These are phyloP conservation scores for Sonneratia caseolaris DNA, from an alignment of 345 rosid species.

Conservation along the genomic window DNA sequence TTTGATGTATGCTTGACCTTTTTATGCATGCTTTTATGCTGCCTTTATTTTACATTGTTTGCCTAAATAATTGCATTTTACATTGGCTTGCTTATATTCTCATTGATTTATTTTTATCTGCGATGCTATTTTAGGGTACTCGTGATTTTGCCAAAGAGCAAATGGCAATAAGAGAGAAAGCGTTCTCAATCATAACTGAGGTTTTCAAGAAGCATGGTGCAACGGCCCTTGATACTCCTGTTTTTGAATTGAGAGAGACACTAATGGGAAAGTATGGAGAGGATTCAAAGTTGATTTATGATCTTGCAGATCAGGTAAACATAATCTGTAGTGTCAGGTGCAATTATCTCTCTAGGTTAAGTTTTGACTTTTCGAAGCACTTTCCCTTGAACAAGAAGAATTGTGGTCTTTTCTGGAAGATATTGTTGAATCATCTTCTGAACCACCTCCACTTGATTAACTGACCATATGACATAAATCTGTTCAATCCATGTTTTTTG, in stretches of 20 bases:
- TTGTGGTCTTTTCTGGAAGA: not conserved
- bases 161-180: conserved; percentile 71
- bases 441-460: not conserved
- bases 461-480: not conserved
- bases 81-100: not conserved
- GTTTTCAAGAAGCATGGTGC: conserved; percentile 93
- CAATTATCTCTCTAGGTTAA: not conserved
- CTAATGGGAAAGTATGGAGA: conserved; percentile 89
- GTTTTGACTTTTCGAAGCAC: not conserved
- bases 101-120: not conserved
- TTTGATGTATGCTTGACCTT: not conserved
- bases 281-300: conserved; percentile 85
- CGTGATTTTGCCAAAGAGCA: conserved; percentile 87
- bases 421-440: not conserved
- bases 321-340: not conserved
- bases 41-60: not conserved
- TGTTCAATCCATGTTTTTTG: not conserved
- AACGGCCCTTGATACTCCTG: conserved; percentile 90
- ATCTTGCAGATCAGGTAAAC: conserved; percentile 92
- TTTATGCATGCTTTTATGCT: not conserved
- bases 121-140: conserved; percentile 42
- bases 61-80: not conserved
- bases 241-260: conserved; percentile 89
- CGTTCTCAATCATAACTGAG: conserved; percentile 60
- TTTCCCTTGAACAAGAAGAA: not conserved